A percentile compares a stretch with the other conserved stretches of the same genome.
phyloP scores from a whole-genome alignment of 176 grass and related monocot genomes.

The Musa acuminata region DNA sequence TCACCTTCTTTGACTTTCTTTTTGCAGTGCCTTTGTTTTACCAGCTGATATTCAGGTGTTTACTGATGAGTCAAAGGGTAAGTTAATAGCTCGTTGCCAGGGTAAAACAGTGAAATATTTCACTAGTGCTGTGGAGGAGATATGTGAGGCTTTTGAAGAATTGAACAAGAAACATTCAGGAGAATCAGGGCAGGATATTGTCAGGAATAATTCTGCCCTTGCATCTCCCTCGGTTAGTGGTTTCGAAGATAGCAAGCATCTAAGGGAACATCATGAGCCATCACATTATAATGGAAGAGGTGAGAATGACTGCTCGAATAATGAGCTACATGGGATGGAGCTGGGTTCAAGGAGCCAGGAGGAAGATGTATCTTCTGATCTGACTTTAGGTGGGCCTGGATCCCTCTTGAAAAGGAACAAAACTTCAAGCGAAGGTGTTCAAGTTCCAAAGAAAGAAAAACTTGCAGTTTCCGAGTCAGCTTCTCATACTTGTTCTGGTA shows the following conservation, averaged over 20 bases:
- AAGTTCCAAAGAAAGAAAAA: slow-evolving; percentile 31
- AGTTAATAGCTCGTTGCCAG: slow-evolving; percentile 43
- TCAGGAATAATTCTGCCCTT: neutral
- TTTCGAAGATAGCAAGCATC: slow-evolving; percentile 33
- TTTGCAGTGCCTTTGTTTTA: slow-evolving; percentile 64
- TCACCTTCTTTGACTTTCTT: slow-evolving; percentile 12
- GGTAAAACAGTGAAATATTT: slow-evolving; percentile 51
- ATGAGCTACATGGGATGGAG: slow-evolving; percentile 26
- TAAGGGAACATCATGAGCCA: slow-evolving; percentile 33
- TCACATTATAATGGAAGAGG: slow-evolving; percentile 34
- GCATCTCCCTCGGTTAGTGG: neutral
- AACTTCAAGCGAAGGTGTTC: slow-evolving; percentile 19
- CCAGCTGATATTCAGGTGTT: slow-evolving; percentile 82
- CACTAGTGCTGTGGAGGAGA: slow-evolving; percentile 67
- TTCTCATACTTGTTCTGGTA: slow-evolving; percentile 14
- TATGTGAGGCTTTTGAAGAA: slow-evolving; percentile 70
- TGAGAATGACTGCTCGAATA: slow-evolving; percentile 22
- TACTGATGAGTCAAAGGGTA: slow-evolving; percentile 55
- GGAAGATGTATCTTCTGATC: slow-evolving; percentile 1
- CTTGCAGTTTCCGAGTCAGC: slow-evolving; percentile 24
- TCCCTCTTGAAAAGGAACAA: slow-evolving; percentile 38
- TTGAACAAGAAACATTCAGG: slow-evolving; percentile 23
- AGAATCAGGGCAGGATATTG: slow-evolving; percentile 5
- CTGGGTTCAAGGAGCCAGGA: slow-evolving; percentile 20
- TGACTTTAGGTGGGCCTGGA: slow-evolving; percentile 21